These are phyloP conservation scores for Eimeria mitis DNA, from an alignment of 169 alveolate species.

Conservation along the genomic window DNA sequence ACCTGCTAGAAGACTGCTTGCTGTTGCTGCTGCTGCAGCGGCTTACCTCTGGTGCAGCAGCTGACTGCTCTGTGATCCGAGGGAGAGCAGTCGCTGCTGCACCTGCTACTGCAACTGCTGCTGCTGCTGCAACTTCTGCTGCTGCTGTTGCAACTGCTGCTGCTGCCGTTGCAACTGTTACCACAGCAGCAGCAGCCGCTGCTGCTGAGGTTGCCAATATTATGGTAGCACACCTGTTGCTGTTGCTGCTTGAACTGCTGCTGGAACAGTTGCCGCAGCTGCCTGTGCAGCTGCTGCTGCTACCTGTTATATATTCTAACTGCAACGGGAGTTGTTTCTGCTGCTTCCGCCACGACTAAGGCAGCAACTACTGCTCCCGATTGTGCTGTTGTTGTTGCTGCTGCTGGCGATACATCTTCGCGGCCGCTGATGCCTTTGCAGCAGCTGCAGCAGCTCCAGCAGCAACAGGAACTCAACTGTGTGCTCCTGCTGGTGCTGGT, in stretches of 20 bases:
- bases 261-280: neutral
- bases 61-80: neutral
- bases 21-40: neutral
- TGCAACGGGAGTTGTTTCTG: neutral
- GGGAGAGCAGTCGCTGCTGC: neutral
- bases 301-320: neutral
- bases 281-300: neutral
- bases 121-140: neutral
- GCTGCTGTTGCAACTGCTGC: neutral
- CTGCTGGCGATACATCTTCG: neutral
- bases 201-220: neutral
- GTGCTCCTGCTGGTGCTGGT: neutral
- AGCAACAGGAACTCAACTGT: neutral
- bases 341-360: neutral
- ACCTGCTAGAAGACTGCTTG: neutral
- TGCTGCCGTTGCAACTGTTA: neutral
- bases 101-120: neutral
- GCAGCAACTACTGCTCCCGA: constrained; percentile 21
- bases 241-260: neutral
- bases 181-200: neutral
- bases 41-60: neutral
- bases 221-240: neutral
- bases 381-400: constrained; percentile 1
- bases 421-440: neutral
- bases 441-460: constrained; percentile 22